A percentile compares a stretch with the other conserved stretches of the same genome.
phyloP scores from a whole-genome alignment of 345 rosid species.

The Heritiera littoralis region DNA sequence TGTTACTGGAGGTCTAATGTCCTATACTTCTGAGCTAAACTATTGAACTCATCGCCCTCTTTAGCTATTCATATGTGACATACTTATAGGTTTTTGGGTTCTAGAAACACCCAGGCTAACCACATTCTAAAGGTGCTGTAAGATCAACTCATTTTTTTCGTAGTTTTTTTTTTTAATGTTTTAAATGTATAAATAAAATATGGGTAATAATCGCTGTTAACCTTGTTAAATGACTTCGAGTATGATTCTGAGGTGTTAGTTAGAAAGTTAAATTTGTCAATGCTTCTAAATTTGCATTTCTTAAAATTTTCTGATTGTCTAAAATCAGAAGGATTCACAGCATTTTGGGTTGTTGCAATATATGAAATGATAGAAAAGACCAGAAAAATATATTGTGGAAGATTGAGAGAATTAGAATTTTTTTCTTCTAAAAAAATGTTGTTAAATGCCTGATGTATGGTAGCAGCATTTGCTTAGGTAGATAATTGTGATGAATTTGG shows the following conservation, averaged over 20 bases:
- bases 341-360: background rate
- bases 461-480: background rate
- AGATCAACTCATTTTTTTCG: background rate
- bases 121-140: background rate
- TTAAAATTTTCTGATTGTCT: background rate
- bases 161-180: background rate
- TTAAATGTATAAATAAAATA: background rate
- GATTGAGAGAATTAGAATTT: background rate
- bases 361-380: background rate
- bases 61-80: background rate
- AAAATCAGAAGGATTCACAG: background rate
- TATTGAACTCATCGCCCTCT: background rate
- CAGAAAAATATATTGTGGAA: background rate
- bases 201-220: background rate
- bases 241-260: background rate
- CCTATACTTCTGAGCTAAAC: background rate
- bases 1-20: background rate
- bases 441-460: background rate
- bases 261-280: background rate
- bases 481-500: background rate
- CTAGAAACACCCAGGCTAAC: background rate
- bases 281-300: background rate
- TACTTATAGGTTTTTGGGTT: background rate
- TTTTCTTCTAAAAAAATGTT: background rate
- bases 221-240: background rate